Evolutionary conservation across 768 basidiomycete species (phyloP).

Genomic region (Peribolospora baueri): DNA sequence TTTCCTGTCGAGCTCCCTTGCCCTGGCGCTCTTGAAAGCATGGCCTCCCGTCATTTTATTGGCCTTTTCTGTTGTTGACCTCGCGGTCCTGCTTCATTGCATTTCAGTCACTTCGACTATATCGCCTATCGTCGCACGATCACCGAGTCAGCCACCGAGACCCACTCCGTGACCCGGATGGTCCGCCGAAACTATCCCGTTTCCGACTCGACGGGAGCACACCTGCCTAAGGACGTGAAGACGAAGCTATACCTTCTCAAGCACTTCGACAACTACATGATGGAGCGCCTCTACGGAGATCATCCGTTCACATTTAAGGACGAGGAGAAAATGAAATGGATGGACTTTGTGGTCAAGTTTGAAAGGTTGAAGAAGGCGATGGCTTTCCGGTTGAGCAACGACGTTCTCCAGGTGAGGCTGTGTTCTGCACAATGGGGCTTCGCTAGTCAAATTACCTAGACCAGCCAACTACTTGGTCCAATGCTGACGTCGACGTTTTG

Average conservation of each 20-base stretch:
- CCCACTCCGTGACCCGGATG: constrained; percentile 5
- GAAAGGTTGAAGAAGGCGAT: constrained; percentile 91
- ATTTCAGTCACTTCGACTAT: constrained; percentile 60
- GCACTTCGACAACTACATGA: constrained; percentile 86
- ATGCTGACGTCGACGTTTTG: constrained; percentile 1
- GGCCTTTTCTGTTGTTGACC: background rate
- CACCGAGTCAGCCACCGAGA: constrained; percentile 1
- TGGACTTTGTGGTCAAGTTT: constrained; percentile 91
- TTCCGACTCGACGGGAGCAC: constrained; percentile 26
- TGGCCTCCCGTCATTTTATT: background rate
- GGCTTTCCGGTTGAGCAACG: constrained; percentile 86
- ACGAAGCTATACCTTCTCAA: constrained; percentile 77
- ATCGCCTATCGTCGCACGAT: constrained; percentile 32
- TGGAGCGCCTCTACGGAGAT: constrained; percentile 63
- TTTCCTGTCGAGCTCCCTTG: background rate
- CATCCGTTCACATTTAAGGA: constrained; percentile 64
- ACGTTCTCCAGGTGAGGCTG: constrained; percentile 62
- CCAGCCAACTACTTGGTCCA: background rate
- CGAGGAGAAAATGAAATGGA: constrained; percentile 39
- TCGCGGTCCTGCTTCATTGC: background rate
- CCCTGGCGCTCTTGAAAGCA: background rate
- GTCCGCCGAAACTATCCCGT: constrained; percentile 8
- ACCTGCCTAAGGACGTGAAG: constrained; percentile 59
- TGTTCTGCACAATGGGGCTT: background rate
- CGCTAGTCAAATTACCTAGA: background rate